Percentiles rank a stretch among this genome's conserved stretches.
These are phyloP conservation scores for Paramecium pentaurelia DNA, from an alignment of 73 alveolate species.

Conservation along the genomic window DNA sequence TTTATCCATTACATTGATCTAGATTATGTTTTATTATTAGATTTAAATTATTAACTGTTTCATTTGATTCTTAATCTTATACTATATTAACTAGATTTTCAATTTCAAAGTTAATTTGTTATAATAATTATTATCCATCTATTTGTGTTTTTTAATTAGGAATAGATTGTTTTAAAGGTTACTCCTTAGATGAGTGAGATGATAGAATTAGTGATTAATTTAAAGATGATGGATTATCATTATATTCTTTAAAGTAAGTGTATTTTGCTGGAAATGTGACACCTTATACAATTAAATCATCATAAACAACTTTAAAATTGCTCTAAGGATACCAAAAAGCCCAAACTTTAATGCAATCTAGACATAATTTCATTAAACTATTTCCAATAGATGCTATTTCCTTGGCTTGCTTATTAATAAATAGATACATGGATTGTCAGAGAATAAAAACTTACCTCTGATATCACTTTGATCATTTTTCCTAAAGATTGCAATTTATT, in stretches of 20 bases:
- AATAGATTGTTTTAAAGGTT: neutral
- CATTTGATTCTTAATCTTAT: neutral
- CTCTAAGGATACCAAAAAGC: constrained; percentile 11
- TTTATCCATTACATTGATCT: neutral
- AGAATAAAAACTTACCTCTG: constrained; percentile 3
- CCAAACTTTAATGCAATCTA: constrained; percentile 31
- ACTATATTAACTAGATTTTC: neutral
- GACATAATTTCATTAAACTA: constrained; percentile 20
- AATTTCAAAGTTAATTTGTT: neutral
- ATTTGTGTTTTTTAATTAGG: neutral
- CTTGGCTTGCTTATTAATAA: neutral
- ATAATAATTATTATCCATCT: neutral
- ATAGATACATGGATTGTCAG: constrained; percentile 18
- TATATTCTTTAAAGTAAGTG: constrained; percentile 5
- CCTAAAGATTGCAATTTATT: neutral
- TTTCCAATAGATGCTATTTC: constrained; percentile 1
- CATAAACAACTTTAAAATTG: neutral
- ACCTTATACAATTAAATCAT: neutral
- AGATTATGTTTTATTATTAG: neutral
- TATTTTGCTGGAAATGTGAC: neutral
- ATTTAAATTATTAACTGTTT: neutral
- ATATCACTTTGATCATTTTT: neutral
- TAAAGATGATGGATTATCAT: neutral
- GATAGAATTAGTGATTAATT: neutral
- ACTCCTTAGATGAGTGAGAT: neutral